These are phyloP conservation scores for Zizania palustris DNA, from an alignment of 202 grass and related monocot species.

Conservation along the genomic window DNA sequence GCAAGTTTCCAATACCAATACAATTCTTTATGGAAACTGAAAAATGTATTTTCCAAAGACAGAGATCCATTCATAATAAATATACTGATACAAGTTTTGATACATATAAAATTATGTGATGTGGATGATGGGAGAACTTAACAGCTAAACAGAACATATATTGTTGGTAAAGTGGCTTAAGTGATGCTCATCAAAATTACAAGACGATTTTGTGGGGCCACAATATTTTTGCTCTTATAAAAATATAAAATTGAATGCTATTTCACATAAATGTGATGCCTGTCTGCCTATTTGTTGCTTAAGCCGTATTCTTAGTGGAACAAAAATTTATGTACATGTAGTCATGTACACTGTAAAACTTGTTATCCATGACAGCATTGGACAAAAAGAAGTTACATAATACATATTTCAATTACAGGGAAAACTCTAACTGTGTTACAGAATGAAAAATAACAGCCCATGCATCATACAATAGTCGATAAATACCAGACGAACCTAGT, in stretches of 20 bases:
- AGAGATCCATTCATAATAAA: neutral
- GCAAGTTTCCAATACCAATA: neutral
- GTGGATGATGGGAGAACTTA: neutral
- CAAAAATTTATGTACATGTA: neutral
- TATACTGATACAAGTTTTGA: neutral
- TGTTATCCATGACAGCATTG: neutral
- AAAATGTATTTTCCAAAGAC: neutral
- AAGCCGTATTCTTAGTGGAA: neutral
- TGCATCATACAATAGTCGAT: neutral
- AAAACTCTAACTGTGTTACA: neutral
- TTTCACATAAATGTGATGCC: neutral
- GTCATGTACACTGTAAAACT: neutral
- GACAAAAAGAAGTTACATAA: neutral
- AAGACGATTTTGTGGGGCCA: neutral
- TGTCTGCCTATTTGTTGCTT: neutral
- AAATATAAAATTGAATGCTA: neutral
- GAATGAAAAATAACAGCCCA: constrained; percentile 2
- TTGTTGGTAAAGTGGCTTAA: neutral
- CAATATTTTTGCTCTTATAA: neutral
- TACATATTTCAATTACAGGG: neutral
- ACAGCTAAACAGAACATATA: neutral
- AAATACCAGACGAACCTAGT: constrained; percentile 10
- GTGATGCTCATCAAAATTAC: neutral
- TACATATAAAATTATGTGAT: neutral
- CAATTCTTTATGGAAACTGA: neutral